Conservation (phyloP, 169 alveolate genomes). For the Besnoitia besnoiti region DNA sequence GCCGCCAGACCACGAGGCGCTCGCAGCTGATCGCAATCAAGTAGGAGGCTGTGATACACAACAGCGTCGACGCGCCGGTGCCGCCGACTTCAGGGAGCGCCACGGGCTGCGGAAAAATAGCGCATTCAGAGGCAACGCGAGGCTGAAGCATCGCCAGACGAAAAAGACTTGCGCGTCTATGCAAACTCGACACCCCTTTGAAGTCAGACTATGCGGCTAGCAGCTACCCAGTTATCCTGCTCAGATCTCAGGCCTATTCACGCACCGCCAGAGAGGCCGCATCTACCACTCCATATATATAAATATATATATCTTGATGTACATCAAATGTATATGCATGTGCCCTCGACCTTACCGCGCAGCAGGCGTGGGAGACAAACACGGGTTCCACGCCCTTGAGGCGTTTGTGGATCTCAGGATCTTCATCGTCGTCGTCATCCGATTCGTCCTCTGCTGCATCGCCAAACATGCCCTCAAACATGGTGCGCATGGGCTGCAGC, state of each 20-base stretch:
- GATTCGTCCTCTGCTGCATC: conserved; percentile 4
- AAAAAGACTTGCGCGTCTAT: background rate
- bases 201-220: background rate
- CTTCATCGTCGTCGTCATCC: background rate
- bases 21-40: background rate
- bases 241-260: background rate
- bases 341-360: conserved; percentile 10
- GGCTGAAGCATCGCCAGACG: background rate
- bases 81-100: background rate
- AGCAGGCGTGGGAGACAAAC: background rate
- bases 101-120: background rate
- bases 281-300: too few relatives aligned
- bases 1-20: conserved; percentile 2
- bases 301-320: background rate
- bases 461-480: conserved; percentile 17
- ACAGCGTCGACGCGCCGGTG: background rate
- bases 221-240: background rate
- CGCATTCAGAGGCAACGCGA: background rate
- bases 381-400: background rate
- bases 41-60: background rate
- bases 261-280: background rate
- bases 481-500: conserved; percentile 1
- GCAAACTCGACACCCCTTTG: background rate
- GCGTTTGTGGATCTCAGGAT: background rate
- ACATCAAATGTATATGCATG: background rate